These are phyloP conservation scores for Phytophthora pini DNA, from an alignment of 352 stramenopile genomes.

Conservation along the genomic window DNA sequence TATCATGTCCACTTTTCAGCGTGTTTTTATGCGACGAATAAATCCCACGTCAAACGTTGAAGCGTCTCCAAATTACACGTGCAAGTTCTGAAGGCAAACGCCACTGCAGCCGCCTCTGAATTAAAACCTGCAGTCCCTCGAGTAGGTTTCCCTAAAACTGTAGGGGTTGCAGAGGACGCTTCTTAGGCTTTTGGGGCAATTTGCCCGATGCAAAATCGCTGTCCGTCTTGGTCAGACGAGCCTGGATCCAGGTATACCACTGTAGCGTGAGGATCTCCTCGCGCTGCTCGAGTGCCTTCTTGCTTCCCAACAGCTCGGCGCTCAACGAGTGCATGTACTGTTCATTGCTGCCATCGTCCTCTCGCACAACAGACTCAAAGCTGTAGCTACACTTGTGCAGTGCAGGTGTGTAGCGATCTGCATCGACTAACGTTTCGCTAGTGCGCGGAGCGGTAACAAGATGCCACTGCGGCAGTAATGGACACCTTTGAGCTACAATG, in stretches of 20 bases:
- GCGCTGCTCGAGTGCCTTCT: slow-evolving; percentile 6
- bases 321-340: background rate
- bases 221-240: slow-evolving; percentile 9
- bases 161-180: too few species aligned
- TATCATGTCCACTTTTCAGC: slow-evolving; percentile 30
- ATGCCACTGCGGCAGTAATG: slow-evolving; percentile 15
- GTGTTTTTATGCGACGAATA: slow-evolving; percentile 5
- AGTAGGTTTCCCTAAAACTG: too few species aligned
- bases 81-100: too few species aligned
- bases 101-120: too few species aligned
- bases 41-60: background rate
- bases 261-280: slow-evolving; percentile 18
- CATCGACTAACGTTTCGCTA: slow-evolving; percentile 23
- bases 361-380: background rate
- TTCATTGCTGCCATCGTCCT: background rate
- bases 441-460: slow-evolving; percentile 5
- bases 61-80: background rate
- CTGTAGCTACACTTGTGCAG: too few species aligned
- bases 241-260: slow-evolving; percentile 13
- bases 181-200: too few species aligned
- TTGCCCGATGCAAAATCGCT: background rate
- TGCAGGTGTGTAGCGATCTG: background rate
- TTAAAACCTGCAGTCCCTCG: too few species aligned
- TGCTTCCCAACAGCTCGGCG: background rate
- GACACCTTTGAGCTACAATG: background rate